phyloP scores from a whole-genome alignment of 208 protist genomes.

The Leishmania turanica region DNA sequence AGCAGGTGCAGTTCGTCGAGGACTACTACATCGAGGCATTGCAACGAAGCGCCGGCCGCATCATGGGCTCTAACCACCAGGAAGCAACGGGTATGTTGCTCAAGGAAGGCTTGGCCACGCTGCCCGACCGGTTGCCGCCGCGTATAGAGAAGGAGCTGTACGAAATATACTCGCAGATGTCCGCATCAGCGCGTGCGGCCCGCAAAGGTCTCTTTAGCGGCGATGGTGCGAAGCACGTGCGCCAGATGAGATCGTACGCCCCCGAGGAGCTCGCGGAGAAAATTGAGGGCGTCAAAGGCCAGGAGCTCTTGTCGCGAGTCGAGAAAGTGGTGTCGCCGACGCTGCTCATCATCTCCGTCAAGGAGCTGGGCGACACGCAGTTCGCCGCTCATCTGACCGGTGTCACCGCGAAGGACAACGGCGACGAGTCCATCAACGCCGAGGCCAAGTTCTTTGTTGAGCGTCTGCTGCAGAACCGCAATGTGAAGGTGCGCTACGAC shows the following conservation, averaged over 20 bases:
- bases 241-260: constrained; percentile 50
- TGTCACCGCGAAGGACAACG: constrained; percentile 70
- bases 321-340: constrained; percentile 77
- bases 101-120: constrained; percentile 66
- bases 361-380: constrained; percentile 58
- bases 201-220: constrained; percentile 76
- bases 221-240: constrained; percentile 63
- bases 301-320: constrained; percentile 66
- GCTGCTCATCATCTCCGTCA: constrained; percentile 54
- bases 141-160: constrained; percentile 76
- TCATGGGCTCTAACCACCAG: constrained; percentile 37
- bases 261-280: constrained; percentile 49
- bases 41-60: constrained; percentile 76
- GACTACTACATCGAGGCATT: constrained; percentile 88
- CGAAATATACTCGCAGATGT: constrained; percentile 57
- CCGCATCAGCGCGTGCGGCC: constrained; percentile 47
- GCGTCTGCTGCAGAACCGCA: constrained; percentile 81
- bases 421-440: constrained; percentile 37
- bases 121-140: constrained; percentile 57
- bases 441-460: constrained; percentile 77
- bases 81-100: constrained; percentile 77
- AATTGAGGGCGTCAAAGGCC: constrained; percentile 50
- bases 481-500: constrained; percentile 79
- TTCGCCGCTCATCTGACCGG: constrained; percentile 82
- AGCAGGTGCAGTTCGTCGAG: constrained; percentile 82